These are phyloP conservation scores for Arachis monticola DNA, from an alignment of 331 rosid genomes.

Conservation along the genomic window DNA sequence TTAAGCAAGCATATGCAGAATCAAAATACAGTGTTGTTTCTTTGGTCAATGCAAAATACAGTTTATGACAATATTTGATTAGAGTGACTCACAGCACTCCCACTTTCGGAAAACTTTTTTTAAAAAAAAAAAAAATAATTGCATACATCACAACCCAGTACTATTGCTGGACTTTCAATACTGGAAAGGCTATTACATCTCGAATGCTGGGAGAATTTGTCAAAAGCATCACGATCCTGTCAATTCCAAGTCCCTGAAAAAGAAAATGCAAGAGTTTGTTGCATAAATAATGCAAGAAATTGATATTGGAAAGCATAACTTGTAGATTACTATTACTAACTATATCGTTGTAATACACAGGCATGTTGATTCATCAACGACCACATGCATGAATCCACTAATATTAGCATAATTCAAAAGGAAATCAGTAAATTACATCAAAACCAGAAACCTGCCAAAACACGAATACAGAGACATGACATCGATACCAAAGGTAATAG, in stretches of 20 bases:
- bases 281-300: conserved; percentile 3
- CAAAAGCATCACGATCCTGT: conserved; percentile 94
- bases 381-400: not conserved
- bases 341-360: not conserved
- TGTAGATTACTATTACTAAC: not conserved
- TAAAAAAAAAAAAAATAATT: conserved; percentile 1
- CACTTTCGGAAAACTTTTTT: not conserved
- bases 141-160: conserved; percentile 16
- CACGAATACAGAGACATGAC: not conserved
- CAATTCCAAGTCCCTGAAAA: conserved; percentile 98
- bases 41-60: too few relatives aligned
- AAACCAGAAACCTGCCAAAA: too few relatives aligned
- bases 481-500: not conserved
- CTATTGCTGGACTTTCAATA: conserved; percentile 75
- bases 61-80: too few relatives aligned
- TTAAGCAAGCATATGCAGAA: too few relatives aligned
- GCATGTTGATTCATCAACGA: not conserved
- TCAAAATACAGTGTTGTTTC: too few relatives aligned
- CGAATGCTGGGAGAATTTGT: conserved; percentile 92
- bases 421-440: too few relatives aligned
- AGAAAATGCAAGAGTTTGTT: not conserved
- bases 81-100: too few relatives aligned
- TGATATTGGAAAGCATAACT: conserved; percentile 1
- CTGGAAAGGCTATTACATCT: conserved; percentile 97
- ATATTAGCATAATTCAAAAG: not conserved